Evolutionary conservation across 2,329 filamentous ascomycete species (phyloP).

Genomic region (Hypoxylon sp.): DNA sequence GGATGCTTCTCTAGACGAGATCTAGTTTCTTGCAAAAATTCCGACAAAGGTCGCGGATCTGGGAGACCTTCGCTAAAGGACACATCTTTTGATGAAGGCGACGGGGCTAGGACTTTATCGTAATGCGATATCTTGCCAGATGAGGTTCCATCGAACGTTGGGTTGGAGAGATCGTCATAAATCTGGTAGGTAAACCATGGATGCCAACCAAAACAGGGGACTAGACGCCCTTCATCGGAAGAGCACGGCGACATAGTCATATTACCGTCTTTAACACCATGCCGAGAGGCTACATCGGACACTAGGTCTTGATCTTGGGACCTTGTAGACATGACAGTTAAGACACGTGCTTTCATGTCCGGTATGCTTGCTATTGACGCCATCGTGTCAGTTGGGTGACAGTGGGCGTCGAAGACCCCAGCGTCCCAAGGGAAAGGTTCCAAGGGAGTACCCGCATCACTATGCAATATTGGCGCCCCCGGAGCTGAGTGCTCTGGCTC

Average conservation of each 20-base stretch:
- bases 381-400: slow-evolving; percentile 87
- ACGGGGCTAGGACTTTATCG: slow-evolving; percentile 71
- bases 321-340: slow-evolving; percentile 85
- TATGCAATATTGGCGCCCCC: slow-evolving; percentile 22
- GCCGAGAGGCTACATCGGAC: slow-evolving; percentile 68
- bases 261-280: slow-evolving; percentile 61
- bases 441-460: slow-evolving; percentile 23
- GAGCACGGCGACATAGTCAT: slow-evolving; percentile 37
- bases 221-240: slow-evolving; percentile 58
- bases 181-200: slow-evolving; percentile 88
- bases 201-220: slow-evolving; percentile 89
- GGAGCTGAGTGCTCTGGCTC: slow-evolving; percentile 27
- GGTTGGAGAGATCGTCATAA: slow-evolving; percentile 69
- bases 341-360: slow-evolving; percentile 73
- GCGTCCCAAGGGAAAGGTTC: slow-evolving; percentile 76
- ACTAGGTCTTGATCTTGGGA: slow-evolving; percentile 83
- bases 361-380: slow-evolving; percentile 70
- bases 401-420: slow-evolving; percentile 83
- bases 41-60: slow-evolving; percentile 71
- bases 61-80: slow-evolving; percentile 68
- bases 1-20: slow-evolving; percentile 70
- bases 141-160: slow-evolving; percentile 57
- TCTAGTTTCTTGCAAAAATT: slow-evolving; percentile 70
- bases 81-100: slow-evolving; percentile 61
- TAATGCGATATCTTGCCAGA: slow-evolving; percentile 72